Base-by-base conservation (phyloP, 1,284 basidiomycete species). In the Puccinia hordei region DNA sequence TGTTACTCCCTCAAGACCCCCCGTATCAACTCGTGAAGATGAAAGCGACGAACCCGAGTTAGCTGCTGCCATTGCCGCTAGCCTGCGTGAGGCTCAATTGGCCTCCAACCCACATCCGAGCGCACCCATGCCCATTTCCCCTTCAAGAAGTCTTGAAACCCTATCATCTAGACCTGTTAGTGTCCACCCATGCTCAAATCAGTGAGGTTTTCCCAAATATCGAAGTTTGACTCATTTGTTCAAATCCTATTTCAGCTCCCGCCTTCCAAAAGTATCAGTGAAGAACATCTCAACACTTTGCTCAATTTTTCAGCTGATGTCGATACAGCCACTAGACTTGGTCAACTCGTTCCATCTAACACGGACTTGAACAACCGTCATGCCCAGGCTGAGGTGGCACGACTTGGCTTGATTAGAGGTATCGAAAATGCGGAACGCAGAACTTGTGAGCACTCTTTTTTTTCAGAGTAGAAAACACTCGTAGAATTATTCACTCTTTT, bases 11-110 rank as follows among this genome's bases (percentile, higher is more conserved):
- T 82, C 61, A 77, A 80, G 2, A 78, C 72, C 46, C 8, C 49
- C 33, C 27, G 27, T 30, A 1, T 44, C 75, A 55, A 33, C 33
- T 27, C 84, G 82, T 44, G 85, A 83, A 71, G 87, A 90, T 17
- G 93, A 94, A 30, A 94, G 95, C 66, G 92, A 98, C 30, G 96
- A 99, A 85, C 92, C 93, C 13, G 94, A 99, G 83, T 88, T 99
- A 30, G 90, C 89, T 76, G 93, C 96, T 17, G 97, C 97, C 0
- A 99, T 99, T 81, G 95, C 98, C 84, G 97, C 97, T 0, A 95
- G 93, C 84, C 86, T 99, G 82, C 89, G 91, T 15, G 97, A 99
- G 84, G 91, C 91, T 38, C 91, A 90, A 81, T 13, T 49, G n/a
- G 19, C 38, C 41, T 90, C 91, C 10, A 91, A 92, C 1, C 73